Percentiles rank a stretch among this genome's conserved stretches.
These are phyloP conservation scores for Saccharomyces pastorianus DNA, from an alignment of 1,139 yeast genomes.

Conservation along the genomic window DNA sequence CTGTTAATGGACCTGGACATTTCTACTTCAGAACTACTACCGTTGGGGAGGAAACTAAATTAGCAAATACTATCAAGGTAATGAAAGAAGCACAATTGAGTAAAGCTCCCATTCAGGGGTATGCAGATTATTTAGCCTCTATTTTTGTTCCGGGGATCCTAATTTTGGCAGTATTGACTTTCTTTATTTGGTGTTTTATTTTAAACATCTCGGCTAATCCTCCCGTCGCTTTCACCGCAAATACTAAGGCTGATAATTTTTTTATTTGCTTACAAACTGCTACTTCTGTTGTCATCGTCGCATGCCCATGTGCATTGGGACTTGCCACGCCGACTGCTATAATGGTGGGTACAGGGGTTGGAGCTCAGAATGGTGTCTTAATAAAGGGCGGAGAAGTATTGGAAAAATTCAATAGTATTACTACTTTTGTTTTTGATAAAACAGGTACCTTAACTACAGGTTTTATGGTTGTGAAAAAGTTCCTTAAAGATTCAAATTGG, in stretches of 20 bases:
- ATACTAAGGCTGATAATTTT: conserved; percentile 48
- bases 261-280: conserved; percentile 71
- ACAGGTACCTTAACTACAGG: conserved; percentile 95
- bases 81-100: conserved; percentile 86
- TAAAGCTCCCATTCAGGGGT: conserved; percentile 85
- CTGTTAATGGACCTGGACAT: conserved; percentile 73
- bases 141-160: conserved; percentile 77
- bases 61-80: conserved; percentile 76
- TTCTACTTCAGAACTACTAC: conserved; percentile 59
- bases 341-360: conserved; percentile 97
- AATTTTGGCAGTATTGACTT: conserved; percentile 53
- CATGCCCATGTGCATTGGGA: conserved; percentile 97
- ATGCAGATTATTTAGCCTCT: conserved; percentile 79
- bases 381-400: conserved; percentile 90
- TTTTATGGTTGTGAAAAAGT: conserved; percentile 49
- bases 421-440: conserved; percentile 78
- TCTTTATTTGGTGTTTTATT: conserved; percentile 53
- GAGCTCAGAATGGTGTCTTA: conserved; percentile 81
- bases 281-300: conserved; percentile 92
- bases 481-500: conserved; percentile 5
- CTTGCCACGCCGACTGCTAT: conserved; percentile 97
- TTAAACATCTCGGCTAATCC: conserved; percentile 36
- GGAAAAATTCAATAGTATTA: conserved; percentile 61
- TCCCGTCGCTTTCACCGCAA: conserved; percentile 48
- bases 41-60: conserved; percentile 77